Conservation (phyloP, 202 grass and related monocot species). For the Miscanthus sacchariflorus region DNA sequence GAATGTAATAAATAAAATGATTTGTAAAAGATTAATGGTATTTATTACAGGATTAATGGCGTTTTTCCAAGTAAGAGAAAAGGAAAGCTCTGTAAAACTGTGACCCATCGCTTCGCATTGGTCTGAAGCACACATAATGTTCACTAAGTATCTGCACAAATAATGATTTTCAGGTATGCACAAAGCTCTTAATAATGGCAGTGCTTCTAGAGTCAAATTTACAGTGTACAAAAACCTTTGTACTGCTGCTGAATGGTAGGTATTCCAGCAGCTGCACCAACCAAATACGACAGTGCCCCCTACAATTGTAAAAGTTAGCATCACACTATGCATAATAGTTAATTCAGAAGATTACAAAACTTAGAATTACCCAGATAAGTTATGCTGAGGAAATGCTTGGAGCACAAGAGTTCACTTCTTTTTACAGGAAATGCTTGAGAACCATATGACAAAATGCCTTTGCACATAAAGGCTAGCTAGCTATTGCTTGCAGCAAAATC, state of each 20-base stretch:
- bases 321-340: slow-evolving; percentile 13
- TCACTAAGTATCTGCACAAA: slow-evolving; percentile 35
- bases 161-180: slow-evolving; percentile 6
- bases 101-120: neutral
- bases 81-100: slow-evolving; percentile 46
- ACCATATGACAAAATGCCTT: neutral
- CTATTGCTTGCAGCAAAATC: neutral
- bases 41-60: too few relatives aligned
- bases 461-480: neutral
- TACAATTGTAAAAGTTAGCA: slow-evolving; percentile 20
- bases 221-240: slow-evolving; percentile 10
- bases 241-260: neutral
- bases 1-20: too few relatives aligned
- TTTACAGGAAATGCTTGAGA: neutral
- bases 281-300: neutral
- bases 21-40: too few relatives aligned
- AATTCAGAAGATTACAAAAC: slow-evolving; percentile 23
- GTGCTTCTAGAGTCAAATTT: slow-evolving; percentile 1
- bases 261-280: neutral
- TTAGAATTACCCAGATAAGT: neutral
- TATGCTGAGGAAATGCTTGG: neutral
- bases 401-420: neutral
- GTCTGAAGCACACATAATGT: slow-evolving; percentile 29
- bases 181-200: neutral
- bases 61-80: slow-evolving; percentile 49